Evolutionary conservation across 2,329 filamentous ascomycete genomes (phyloP).

Genomic region (Torrubiellomyces zombiae): DNA sequence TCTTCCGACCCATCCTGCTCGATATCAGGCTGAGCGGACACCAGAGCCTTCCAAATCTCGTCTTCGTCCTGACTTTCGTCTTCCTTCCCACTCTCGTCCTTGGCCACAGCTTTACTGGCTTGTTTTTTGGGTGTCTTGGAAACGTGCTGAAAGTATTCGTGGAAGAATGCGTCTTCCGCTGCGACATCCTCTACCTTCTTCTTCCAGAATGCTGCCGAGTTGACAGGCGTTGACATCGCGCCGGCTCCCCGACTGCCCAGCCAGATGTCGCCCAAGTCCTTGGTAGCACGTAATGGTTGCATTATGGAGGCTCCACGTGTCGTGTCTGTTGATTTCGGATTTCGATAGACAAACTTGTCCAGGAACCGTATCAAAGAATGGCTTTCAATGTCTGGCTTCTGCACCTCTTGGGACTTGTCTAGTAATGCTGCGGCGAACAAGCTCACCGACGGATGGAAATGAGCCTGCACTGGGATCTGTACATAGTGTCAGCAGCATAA

Average conservation of each 20-base stretch:
- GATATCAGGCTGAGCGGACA: constrained; percentile 58
- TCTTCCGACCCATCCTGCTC: constrained; percentile 33
- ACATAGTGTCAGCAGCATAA: no score
- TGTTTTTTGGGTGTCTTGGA: constrained; percentile 41
- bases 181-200: constrained; percentile 78
- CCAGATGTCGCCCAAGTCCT: constrained; percentile 37
- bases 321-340: constrained; percentile 55
- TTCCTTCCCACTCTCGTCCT: constrained; percentile 34
- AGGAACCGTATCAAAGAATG: constrained; percentile 92
- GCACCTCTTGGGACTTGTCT: constrained; percentile 50
- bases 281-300: constrained; percentile 58
- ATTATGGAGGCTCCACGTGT: constrained; percentile 80
- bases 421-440: constrained; percentile 65
- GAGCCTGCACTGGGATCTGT: constrained; percentile 28
- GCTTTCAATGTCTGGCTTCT: constrained; percentile 78
- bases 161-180: constrained; percentile 93
- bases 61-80: constrained; percentile 46
- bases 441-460: constrained; percentile 87
- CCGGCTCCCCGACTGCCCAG: constrained; percentile 32
- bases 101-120: constrained; percentile 25
- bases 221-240: constrained; percentile 36
- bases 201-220: constrained; percentile 80
- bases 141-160: constrained; percentile 77
- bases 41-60: constrained; percentile 84
- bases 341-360: constrained; percentile 96